phyloP scores from a whole-genome alignment of 768 basidiomycete species.

The Suillus variegatus region DNA sequence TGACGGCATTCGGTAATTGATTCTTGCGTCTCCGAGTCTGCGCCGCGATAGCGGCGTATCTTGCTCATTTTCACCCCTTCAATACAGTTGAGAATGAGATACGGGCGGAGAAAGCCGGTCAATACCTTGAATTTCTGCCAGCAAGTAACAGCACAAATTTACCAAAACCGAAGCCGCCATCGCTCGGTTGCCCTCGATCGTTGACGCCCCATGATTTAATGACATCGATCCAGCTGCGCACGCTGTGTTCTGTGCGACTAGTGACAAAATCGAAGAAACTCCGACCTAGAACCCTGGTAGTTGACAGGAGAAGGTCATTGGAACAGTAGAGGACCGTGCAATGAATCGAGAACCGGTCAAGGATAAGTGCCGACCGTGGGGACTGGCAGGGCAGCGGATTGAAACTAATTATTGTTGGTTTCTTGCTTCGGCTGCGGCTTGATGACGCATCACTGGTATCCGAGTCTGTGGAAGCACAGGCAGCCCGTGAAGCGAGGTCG shows the following conservation, averaged over 20 bases:
- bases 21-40: slow-evolving; percentile 19
- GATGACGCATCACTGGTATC: slow-evolving; percentile 9
- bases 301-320: slow-evolving; percentile 66
- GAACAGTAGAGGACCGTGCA: slow-evolving; percentile 73
- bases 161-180: slow-evolving; percentile 84
- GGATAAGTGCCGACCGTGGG: slow-evolving; percentile 75
- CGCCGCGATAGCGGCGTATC: slow-evolving; percentile 33
- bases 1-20: slow-evolving; percentile 16
- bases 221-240: slow-evolving; percentile 73
- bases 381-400: slow-evolving; percentile 69
- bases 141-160: slow-evolving; percentile 57
- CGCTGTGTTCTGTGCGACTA: slow-evolving; percentile 60
- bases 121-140: slow-evolving; percentile 62
- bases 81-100: background rate
- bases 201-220: slow-evolving; percentile 87
- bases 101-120: slow-evolving; percentile 2
- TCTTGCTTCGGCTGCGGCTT: slow-evolving; percentile 1
- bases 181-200: slow-evolving; percentile 79
- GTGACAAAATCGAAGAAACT: slow-evolving; percentile 78
- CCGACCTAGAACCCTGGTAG: slow-evolving; percentile 59
- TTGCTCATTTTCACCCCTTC: slow-evolving; percentile 28
- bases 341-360: slow-evolving; percentile 70
- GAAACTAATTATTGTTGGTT: slow-evolving; percentile 45
- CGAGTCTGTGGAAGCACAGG: background rate
- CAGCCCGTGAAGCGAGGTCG: slow-evolving; percentile 19